Base-by-base conservation (phyloP, 441 rosid species). In the Populus hybrid region DNA sequence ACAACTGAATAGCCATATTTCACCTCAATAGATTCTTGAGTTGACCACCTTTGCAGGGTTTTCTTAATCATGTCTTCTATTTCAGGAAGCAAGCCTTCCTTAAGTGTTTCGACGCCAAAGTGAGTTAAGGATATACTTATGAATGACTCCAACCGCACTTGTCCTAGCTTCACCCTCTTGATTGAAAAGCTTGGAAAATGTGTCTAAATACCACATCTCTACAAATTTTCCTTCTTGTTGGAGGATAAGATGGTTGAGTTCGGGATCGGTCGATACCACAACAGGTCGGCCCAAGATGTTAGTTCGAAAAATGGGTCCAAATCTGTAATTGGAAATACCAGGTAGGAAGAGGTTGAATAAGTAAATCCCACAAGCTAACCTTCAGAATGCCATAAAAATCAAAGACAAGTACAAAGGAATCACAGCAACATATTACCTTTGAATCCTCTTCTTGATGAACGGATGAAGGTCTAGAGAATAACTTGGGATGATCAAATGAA, bases 241-340 rank as follows among this genome's bases (percentile, higher is more conserved):
- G 11, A 78, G 63, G 20, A 83, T 70, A 75, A 34, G 70, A 9
- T 78, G 61, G 77, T 84, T 88, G 59, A 88, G 46, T 73, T 83
- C 86, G 2, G 86, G 78, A 68, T 89, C 90, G 8, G 81, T 80
- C 1, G 89, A 85, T 16, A 88, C 73, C 28, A 86, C 82, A n/a
- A 81, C 57, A 12, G 78, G 79, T 10, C 72, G 71, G 26, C 88
- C 91, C 21, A 77, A 80, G 53, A 89, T 1, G 68, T 59, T 88
- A 7, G 89, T 85, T 71, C 84, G 79, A 63, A 88, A 89, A 16
- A 89, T 66, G 18, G 84, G 82, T 40, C 90, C 90, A 69, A 85
- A 83, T 64, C 90, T 87, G 77, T 4, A 50, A 50, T 50, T 50
- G 57, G 20, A 50, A 50, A 50, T 50, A 53, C 32, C 16, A 67